Conservation (phyloP, 306 rosid genomes). For the Citrullus mucosospermus region DNA sequence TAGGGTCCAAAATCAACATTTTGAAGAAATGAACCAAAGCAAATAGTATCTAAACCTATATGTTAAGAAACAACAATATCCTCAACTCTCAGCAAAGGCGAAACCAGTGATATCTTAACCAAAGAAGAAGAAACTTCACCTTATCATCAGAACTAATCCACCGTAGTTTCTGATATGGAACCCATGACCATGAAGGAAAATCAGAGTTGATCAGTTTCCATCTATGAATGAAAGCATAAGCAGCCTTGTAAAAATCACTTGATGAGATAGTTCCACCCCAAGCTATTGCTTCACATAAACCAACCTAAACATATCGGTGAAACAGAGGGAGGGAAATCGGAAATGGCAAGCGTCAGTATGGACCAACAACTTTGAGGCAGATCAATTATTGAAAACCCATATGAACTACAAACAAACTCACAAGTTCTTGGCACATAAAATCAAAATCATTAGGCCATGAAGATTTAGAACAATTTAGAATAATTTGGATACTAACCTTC, state of each 20-base stretch:
- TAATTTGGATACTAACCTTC: neutral
- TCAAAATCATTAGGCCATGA: neutral
- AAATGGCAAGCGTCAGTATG: neutral
- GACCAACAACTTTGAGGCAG: neutral
- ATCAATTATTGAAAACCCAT: neutral
- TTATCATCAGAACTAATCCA: slow-evolving; percentile 22
- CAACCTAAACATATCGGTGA: neutral
- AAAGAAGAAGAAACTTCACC: slow-evolving; percentile 13
- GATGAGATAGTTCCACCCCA: slow-evolving; percentile 58
- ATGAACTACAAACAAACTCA: neutral
- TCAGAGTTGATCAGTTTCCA: slow-evolving; percentile 40
- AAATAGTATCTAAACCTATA: neutral
- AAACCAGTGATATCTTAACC: neutral
- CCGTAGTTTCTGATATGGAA: slow-evolving; percentile 22
- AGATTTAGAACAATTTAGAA: neutral
- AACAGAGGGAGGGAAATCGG: neutral
- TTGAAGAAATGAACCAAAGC: too few relatives aligned
- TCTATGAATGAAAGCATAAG: slow-evolving; percentile 34
- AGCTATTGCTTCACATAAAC: neutral
- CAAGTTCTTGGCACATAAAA: neutral
- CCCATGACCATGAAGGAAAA: slow-evolving; percentile 66
- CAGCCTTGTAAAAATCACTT: slow-evolving; percentile 40
- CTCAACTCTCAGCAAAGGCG: neutral
- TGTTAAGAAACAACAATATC: neutral
- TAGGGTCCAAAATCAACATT: too few relatives aligned